Percentiles rank a stretch among this genome's conserved stretches.
Evolutionary conservation across 2,329 filamentous ascomycete genomes (phyloP).

Genomic region (Onygenales sp.): DNA sequence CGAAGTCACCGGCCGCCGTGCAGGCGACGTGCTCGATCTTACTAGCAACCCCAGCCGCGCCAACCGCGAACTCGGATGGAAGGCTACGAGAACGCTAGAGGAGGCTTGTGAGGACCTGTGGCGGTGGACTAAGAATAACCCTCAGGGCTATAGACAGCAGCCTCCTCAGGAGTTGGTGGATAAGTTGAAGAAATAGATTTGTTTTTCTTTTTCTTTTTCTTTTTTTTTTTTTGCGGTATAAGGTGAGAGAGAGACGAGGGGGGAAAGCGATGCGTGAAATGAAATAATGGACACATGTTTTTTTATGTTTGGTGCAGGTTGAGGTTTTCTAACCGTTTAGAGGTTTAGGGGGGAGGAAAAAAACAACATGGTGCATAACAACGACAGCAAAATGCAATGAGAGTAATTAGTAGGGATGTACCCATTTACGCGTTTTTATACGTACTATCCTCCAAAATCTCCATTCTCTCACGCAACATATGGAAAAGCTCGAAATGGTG

Average conservation of each 20-base stretch:
- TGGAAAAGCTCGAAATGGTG: too few relatives aligned
- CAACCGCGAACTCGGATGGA: slow-evolving; percentile 84
- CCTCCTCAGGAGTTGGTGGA: slow-evolving; percentile 76
- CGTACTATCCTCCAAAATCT: too few relatives aligned
- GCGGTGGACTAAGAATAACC: slow-evolving; percentile 96
- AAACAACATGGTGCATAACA: background rate
- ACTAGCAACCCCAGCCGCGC: slow-evolving; percentile 84
- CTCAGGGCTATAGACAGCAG: slow-evolving; percentile 83
- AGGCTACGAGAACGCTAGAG: slow-evolving; percentile 81
- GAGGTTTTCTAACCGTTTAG: background rate
- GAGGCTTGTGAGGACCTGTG: slow-evolving; percentile 90
- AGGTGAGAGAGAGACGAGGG: background rate
- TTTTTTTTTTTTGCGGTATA: background rate
- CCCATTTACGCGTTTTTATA: too few relatives aligned
- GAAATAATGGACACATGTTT: background rate
- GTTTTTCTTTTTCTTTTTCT: background rate
- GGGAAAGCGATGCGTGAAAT: background rate
- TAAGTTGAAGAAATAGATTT: slow-evolving; percentile 8
- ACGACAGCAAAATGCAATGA: too few relatives aligned
- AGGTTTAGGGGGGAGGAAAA: background rate
- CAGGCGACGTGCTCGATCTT: slow-evolving; percentile 86
- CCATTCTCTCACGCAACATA: too few relatives aligned
- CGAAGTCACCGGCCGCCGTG: slow-evolving; percentile 70
- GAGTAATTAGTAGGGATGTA: too few relatives aligned
- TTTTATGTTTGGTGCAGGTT: background rate